Conservation (phyloP, 139 green algal species). For the Marvania coccoides region DNA sequence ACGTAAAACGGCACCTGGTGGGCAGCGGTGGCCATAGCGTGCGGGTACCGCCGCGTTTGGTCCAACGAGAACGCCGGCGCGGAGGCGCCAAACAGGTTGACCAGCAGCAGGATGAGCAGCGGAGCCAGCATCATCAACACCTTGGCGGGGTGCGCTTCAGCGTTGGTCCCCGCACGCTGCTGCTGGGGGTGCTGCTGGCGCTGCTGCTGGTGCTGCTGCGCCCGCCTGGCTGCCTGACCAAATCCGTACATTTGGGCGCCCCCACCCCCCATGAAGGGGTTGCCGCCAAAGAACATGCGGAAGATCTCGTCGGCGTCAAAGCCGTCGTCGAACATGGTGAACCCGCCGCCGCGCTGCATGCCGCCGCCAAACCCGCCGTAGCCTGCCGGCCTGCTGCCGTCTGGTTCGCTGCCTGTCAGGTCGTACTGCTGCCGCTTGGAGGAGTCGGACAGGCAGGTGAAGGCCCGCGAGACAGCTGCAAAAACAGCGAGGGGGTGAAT, state of each 20-base stretch:
- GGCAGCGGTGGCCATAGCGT: not conserved
- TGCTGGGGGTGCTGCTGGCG: not conserved
- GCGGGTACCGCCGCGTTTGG: constrained; percentile 8
- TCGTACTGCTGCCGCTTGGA: constrained; percentile 59
- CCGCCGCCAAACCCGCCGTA: constrained; percentile 13
- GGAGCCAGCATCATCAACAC: constrained; percentile 38
- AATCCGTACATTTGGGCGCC: constrained; percentile 2
- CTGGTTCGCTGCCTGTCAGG: constrained; percentile 36
- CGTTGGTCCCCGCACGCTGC: constrained; percentile 1
- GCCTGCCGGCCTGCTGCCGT: not conserved
- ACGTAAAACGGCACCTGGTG: constrained; percentile 26
- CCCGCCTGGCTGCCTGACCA: not conserved
- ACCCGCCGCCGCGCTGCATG: constrained; percentile 1
- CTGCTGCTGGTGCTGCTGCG: not conserved
- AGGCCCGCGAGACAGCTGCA: constrained; percentile 55
- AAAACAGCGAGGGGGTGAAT: not conserved
- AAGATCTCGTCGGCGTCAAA: constrained; percentile 57
- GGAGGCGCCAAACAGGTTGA: constrained; percentile 31
- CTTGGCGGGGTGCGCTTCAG: not conserved
- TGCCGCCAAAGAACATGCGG: constrained; percentile 57
- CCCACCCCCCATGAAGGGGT: constrained; percentile 13
- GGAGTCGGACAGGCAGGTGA: constrained; percentile 53
- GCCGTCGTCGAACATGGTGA: not conserved
- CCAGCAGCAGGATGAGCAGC: constrained; percentile 42
- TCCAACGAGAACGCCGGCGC: constrained; percentile 20